Evolutionary conservation across 2,329 filamentous ascomycete species (phyloP), one percentile per base, ranked within the genome.

Genomic region (Ceratocystis colombiana): DNA sequence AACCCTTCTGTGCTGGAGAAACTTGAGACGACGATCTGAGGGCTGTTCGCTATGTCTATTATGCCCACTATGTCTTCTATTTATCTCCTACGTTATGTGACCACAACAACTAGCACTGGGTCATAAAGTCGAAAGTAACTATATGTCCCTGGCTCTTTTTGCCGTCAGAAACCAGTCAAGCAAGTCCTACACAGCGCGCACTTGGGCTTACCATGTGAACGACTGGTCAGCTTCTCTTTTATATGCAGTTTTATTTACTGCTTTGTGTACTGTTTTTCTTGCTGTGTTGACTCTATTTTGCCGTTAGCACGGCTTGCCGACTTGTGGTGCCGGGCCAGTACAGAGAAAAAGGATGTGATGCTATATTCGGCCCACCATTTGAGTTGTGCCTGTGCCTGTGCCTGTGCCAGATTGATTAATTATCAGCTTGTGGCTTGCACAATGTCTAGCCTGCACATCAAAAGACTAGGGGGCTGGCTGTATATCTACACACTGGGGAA

Each of bases 1-100:
- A 22, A 28, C 8, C 48, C 48, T 22, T 22, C 48, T 22, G 8
- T 50, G 8, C 48, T 50, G 8, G n/a, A 53, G 22, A 41, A 41
- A 53, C 48, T 53, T 53, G 48, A 53, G 48, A 53, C 48, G 48
- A 53, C 48, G 48, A 53, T 53, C 48, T 53, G 22, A 53, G 48
- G 48, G 48, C 48, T 22, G 22, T 53, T 53, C 20, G 1, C 7
- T 25, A 12, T 41, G 10, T 50, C 48, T 53, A 50, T 50, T 25
- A 37, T 50, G 20, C n/a, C 12, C 48, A 25, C 48, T 10, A 2
- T 50, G 8, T 28, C 20, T 53, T 28, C 33, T 41, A 15, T 12
- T 41, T 41, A 15, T 41, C 37, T 15, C 37, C 37, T 41, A 0
- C 10, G 8, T 12, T 41, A 41, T 41, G 37, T 41, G 37, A 41